Evolutionary conservation across 2,329 filamentous ascomycete genomes (phyloP).

Genomic region (Alternaria brassicae): DNA sequence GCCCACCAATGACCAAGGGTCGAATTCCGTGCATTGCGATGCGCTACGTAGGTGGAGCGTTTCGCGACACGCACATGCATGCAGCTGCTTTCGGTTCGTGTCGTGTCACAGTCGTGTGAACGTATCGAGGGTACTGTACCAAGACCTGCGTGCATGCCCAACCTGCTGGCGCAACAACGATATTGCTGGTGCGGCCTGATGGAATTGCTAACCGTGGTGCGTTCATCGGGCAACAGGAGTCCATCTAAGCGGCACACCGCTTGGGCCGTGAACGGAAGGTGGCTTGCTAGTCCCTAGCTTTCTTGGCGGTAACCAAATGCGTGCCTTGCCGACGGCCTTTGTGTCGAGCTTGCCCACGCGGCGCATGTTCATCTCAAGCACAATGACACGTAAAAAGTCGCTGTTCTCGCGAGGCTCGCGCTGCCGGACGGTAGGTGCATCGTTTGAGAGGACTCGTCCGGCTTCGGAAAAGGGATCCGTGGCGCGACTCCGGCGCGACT

Average conservation of each 20-base stretch:
- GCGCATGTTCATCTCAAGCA: slow-evolving; percentile 73
- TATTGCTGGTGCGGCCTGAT: slow-evolving; percentile 9
- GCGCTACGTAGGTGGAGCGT: slow-evolving; percentile 4
- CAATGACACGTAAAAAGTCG: slow-evolving; percentile 69
- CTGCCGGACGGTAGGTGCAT: slow-evolving; percentile 58
- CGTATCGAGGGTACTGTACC: slow-evolving; percentile 8
- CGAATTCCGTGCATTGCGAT: background rate
- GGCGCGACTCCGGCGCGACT: slow-evolving; percentile 30
- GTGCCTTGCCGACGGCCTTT: slow-evolving; percentile 61
- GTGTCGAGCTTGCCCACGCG: slow-evolving; percentile 67
- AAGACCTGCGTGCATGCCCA: slow-evolving; percentile 28
- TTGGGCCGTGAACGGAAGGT: slow-evolving; percentile 31
- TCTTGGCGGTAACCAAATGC: slow-evolving; percentile 67
- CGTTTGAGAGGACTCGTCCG: slow-evolving; percentile 50
- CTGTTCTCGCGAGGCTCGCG: slow-evolving; percentile 70
- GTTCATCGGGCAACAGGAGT: slow-evolving; percentile 32
- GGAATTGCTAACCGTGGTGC: slow-evolving; percentile 14
- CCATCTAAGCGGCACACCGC: slow-evolving; percentile 49
- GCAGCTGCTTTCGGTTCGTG: slow-evolving; percentile 1
- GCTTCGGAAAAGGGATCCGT: slow-evolving; percentile 54
- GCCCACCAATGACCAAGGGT: slow-evolving; percentile 12
- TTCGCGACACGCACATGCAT: background rate
- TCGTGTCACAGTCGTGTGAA: slow-evolving; percentile 10
- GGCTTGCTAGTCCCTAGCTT: slow-evolving; percentile 42
- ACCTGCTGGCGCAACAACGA: slow-evolving; percentile 12